phyloP scores from a whole-genome alignment of 768 basidiomycete genomes.

The Panellus pusillus region DNA sequence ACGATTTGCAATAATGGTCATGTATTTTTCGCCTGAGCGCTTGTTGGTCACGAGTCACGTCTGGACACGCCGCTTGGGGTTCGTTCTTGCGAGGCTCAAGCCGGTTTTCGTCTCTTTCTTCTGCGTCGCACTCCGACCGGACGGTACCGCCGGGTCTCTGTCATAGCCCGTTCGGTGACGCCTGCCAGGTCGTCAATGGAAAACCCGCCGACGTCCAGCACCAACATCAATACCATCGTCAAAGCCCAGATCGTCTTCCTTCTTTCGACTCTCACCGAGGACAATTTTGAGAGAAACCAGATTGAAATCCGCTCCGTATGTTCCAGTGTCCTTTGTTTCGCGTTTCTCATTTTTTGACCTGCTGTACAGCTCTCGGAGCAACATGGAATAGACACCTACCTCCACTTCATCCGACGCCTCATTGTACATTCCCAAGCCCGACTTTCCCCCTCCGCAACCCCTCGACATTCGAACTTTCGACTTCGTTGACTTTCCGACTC shows the following conservation, averaged over 20 bases:
- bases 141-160: constrained; percentile 40
- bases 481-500: constrained; percentile 78
- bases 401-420: constrained; percentile 96
- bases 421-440: constrained; percentile 84
- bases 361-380: constrained; percentile 83
- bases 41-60: not conserved
- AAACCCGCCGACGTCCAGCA: constrained; percentile 65
- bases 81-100: not conserved
- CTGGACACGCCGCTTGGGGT: not conserved
- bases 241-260: constrained; percentile 98
- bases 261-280: constrained; percentile 93
- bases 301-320: constrained; percentile 92
- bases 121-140: not conserved
- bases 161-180: constrained; percentile 72
- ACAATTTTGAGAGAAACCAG: constrained; percentile 94
- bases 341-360: constrained; percentile 17
- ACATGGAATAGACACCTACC: constrained; percentile 95
- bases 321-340: constrained; percentile 23
- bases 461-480: constrained; percentile 71
- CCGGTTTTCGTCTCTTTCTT: not conserved
- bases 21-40: no score
- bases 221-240: constrained; percentile 90
- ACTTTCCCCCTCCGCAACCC: constrained; percentile 57
- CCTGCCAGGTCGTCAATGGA: constrained; percentile 86
- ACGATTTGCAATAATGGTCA: no score